Evolutionary conservation across 768 basidiomycete genomes (phyloP).

Genomic region (Gautieria morchelliformis): DNA sequence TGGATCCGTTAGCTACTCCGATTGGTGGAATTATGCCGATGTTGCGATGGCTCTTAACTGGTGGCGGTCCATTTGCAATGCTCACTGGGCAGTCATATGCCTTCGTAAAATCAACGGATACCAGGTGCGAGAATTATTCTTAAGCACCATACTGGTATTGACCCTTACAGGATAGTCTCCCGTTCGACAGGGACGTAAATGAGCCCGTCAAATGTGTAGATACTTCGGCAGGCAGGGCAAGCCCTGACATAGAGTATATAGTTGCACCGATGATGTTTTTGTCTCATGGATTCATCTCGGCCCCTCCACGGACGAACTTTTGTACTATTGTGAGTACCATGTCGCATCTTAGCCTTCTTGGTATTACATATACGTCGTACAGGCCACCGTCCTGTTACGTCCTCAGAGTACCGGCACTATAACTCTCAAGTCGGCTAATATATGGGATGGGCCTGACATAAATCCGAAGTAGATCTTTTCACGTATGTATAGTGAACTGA

Average conservation of each 20-base stretch:
- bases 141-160: neutral
- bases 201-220: neutral
- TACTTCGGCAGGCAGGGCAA: neutral
- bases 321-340: neutral
- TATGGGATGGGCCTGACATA: constrained; percentile 12
- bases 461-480: constrained; percentile 4
- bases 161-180: neutral
- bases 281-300: neutral
- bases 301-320: neutral
- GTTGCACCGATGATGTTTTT: neutral
- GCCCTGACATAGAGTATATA: neutral
- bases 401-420: neutral
- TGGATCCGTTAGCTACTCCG: neutral
- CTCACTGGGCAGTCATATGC: neutral
- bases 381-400: neutral
- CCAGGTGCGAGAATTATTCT: neutral
- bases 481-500: neutral
- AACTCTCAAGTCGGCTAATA: constrained; percentile 3
- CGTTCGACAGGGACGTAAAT: neutral
- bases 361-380: neutral
- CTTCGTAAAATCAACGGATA: neutral
- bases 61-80: neutral
- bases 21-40: neutral
- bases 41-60: neutral
- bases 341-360: neutral